phyloP scores from a whole-genome alignment of 768 basidiomycete genomes.

The Boletus rubroflammeus region DNA sequence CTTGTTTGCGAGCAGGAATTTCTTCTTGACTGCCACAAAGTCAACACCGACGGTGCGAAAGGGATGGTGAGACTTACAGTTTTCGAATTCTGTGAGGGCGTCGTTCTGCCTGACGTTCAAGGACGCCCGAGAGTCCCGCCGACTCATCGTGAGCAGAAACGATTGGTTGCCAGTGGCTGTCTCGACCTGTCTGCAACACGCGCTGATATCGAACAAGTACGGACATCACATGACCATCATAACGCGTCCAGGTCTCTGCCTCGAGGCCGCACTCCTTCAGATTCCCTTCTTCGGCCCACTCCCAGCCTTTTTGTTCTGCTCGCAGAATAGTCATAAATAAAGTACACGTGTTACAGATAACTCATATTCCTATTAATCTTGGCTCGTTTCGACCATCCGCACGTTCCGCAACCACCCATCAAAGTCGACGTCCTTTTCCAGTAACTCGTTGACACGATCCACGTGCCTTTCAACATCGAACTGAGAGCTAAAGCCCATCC shows the following conservation, averaged over 20 bases:
- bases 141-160: conserved; percentile 29
- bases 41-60: conserved; percentile 4
- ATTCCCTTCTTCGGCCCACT: conserved; percentile 21
- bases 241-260: conserved; percentile 23
- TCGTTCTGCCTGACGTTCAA: conserved; percentile 68
- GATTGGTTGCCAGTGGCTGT: conserved; percentile 24
- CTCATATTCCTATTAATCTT: conserved; percentile 13
- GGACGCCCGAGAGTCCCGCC: conserved; percentile 41
- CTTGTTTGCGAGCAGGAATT: conserved; percentile 86
- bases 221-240: conserved; percentile 26
- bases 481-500: conserved; percentile 53
- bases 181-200: conserved; percentile 22
- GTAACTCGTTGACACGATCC: conserved; percentile 48
- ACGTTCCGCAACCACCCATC: conserved; percentile 48
- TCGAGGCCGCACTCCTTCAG: conserved; percentile 30
- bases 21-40: conserved; percentile 76
- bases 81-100: conserved; percentile 80
- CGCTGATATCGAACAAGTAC: conserved; percentile 35
- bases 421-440: conserved; percentile 59
- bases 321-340: conserved; percentile 14
- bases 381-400: conserved; percentile 29
- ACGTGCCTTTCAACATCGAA: conserved; percentile 55
- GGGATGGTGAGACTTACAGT: conserved; percentile 49
- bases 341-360: conserved; percentile 17
- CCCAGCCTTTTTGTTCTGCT: conserved; percentile 10